Percentiles rank a stretch among this genome's conserved stretches.
Evolutionary conservation across 345 rosid species (phyloP).

Genomic region (Lepidium aucheri): DNA sequence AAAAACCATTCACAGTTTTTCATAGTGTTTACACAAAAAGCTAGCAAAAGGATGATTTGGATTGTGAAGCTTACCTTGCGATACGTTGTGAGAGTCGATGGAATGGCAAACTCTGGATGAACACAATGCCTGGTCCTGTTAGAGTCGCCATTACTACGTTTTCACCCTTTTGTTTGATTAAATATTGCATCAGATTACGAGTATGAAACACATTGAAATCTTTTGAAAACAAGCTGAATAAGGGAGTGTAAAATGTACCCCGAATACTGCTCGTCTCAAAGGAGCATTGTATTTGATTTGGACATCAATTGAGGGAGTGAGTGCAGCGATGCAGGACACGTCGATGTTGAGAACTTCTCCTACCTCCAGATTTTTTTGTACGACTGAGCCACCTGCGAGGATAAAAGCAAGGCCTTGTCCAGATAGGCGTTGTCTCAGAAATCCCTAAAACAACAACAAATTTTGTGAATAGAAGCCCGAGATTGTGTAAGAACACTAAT

Average conservation of each 20-base stretch:
- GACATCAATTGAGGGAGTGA: constrained; percentile 58
- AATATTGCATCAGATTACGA: background rate
- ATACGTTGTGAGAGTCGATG: constrained; percentile 84
- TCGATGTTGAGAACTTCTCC: constrained; percentile 80
- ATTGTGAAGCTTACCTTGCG: constrained; percentile 47
- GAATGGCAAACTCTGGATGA: constrained; percentile 90
- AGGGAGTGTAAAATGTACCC: constrained; percentile 40
- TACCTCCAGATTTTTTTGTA: constrained; percentile 87
- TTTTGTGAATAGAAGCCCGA: background rate
- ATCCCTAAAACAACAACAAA: constrained; percentile 49
- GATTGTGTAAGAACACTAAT: background rate
- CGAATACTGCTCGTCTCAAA: constrained; percentile 76
- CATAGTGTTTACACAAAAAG: background rate
- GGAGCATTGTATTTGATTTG: constrained; percentile 93
- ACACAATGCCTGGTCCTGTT: constrained; percentile 96
- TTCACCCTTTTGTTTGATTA: constrained; percentile 51
- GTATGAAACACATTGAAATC: no score
- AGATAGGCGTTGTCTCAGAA: constrained; percentile 80
- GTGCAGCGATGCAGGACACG: constrained; percentile 72
- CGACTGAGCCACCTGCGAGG: constrained; percentile 97
- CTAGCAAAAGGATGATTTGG: background rate
- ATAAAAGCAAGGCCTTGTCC: constrained; percentile 98
- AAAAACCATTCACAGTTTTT: background rate
- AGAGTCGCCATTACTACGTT: constrained; percentile 17
- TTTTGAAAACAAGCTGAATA: no score